A percentile compares a stretch with the other conserved stretches of the same genome.
Conservation (phyloP, 2,329 filamentous ascomycete species). For the Colletotrichum karsti region DNA sequence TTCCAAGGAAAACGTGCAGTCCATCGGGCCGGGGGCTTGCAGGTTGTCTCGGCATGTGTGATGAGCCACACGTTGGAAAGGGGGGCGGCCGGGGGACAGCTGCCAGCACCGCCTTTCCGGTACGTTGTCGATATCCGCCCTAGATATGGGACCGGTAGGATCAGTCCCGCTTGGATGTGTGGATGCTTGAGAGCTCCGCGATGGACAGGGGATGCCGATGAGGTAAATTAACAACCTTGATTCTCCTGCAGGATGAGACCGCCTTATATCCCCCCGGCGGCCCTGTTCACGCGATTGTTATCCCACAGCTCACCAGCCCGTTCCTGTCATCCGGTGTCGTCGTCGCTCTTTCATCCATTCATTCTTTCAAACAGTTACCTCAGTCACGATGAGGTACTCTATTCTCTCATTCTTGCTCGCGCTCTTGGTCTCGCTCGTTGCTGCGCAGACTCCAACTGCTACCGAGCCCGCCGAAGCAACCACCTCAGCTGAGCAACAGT, state of each 20-base stretch:
- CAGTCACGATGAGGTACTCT: conserved; percentile 18
- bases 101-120: conserved; percentile 6
- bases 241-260: conserved; percentile 5
- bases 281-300: background rate
- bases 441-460: conserved; percentile 42
- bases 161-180: background rate
- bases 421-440: conserved; percentile 37
- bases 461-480: conserved; percentile 27
- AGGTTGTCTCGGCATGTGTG: conserved; percentile 5
- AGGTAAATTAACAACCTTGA: conserved; percentile 9
- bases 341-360: conserved; percentile 14
- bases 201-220: background rate
- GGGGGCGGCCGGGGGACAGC: background rate
- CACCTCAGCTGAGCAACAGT: conserved; percentile 7
- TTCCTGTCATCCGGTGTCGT: conserved; percentile 4
- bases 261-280: conserved; percentile 21
- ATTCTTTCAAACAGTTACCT: conserved; percentile 28
- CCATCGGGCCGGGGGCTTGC: conserved; percentile 24
- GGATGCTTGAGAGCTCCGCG: background rate
- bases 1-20: conserved; percentile 12
- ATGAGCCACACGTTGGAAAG: background rate
- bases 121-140: conserved; percentile 20
- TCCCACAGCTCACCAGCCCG: conserved; percentile 8
- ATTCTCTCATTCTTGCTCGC: conserved; percentile 39
- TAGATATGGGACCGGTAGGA: conserved; percentile 22